phyloP scores from a whole-genome alignment of 1,139 yeast genomes.

The Blastobotrys illinoisensis region DNA sequence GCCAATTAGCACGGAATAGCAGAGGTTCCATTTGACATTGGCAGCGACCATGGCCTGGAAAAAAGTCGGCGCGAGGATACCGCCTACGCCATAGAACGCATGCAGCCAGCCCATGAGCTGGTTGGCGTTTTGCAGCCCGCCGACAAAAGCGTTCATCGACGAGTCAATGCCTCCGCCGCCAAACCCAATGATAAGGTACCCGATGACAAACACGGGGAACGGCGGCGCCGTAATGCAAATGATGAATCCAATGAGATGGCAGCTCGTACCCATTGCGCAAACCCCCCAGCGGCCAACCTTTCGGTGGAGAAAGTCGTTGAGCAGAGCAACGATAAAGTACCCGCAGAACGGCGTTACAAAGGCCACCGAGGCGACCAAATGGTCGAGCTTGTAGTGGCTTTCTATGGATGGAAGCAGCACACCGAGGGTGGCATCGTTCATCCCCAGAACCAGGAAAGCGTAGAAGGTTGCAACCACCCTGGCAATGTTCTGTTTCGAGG shows the following conservation, averaged over 20 bases:
- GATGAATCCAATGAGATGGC: slow-evolving; percentile 38
- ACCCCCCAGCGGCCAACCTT: slow-evolving; percentile 40
- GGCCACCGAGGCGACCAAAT: slow-evolving; percentile 25
- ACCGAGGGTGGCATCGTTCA: slow-evolving; percentile 23
- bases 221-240: slow-evolving; percentile 40
- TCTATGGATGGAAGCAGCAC: slow-evolving; percentile 21
- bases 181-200: slow-evolving; percentile 52
- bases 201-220: slow-evolving; percentile 40
- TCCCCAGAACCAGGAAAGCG: slow-evolving; percentile 15
- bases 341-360: slow-evolving; percentile 31
- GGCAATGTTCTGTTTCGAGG: slow-evolving; percentile 6
- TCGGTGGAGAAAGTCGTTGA: slow-evolving; percentile 34
- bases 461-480: slow-evolving; percentile 11
- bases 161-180: slow-evolving; percentile 52
- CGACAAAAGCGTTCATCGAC: slow-evolving; percentile 51
- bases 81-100: slow-evolving; percentile 59
- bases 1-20: slow-evolving; percentile 41
- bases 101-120: slow-evolving; percentile 49
- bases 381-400: slow-evolving; percentile 21
- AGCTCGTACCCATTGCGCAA: slow-evolving; percentile 35
- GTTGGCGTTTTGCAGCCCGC: slow-evolving; percentile 44
- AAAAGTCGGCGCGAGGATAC: slow-evolving; percentile 51
- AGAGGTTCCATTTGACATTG: slow-evolving; percentile 49
- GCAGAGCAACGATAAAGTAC: slow-evolving; percentile 34
- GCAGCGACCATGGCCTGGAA: slow-evolving; percentile 47